Percentiles rank a stretch among this genome's conserved stretches.
phyloP scores from a whole-genome alignment of 495 filamentous ascomycete genomes.

The Parmelia sp. region DNA sequence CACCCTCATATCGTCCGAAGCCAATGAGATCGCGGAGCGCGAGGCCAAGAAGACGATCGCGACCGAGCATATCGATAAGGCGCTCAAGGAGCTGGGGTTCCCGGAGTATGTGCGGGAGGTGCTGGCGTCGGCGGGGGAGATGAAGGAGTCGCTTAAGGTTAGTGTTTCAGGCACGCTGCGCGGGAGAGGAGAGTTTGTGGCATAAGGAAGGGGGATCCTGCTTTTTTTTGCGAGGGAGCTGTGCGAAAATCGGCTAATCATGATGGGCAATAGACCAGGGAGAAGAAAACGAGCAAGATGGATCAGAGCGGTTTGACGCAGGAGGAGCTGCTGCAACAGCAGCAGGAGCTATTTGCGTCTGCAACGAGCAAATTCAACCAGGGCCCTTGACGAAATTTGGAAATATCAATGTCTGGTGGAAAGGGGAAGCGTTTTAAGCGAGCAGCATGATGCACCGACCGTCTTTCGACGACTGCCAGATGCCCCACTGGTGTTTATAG shows the following conservation, averaged over 20 bases:
- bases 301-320: constrained; percentile 85
- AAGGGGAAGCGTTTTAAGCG: too few species aligned
- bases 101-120: constrained; percentile 83
- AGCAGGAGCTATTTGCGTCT: constrained; percentile 82
- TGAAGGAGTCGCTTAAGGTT: constrained; percentile 89
- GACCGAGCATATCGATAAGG: constrained; percentile 91
- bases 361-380: constrained; percentile 70
- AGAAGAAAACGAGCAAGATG: constrained; percentile 96
- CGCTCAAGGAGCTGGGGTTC: constrained; percentile 84
- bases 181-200: not conserved
- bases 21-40: constrained; percentile 96
- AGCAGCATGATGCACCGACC: not conserved
- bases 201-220: not conserved
- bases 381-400: constrained; percentile 25
- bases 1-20: constrained; percentile 91
- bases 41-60: constrained; percentile 98
- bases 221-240: not conserved
- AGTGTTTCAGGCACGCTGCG: constrained; percentile 21
- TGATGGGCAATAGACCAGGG: constrained; percentile 58
- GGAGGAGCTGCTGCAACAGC: constrained; percentile 80
- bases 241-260: constrained; percentile 9
- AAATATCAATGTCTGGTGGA: not conserved
- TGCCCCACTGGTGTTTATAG: not conserved
- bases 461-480: not conserved
- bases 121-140: constrained; percentile 78